Evolutionary conservation across 176 grass and related monocot species (phyloP).

Genomic region (Microstegium vimineum): DNA sequence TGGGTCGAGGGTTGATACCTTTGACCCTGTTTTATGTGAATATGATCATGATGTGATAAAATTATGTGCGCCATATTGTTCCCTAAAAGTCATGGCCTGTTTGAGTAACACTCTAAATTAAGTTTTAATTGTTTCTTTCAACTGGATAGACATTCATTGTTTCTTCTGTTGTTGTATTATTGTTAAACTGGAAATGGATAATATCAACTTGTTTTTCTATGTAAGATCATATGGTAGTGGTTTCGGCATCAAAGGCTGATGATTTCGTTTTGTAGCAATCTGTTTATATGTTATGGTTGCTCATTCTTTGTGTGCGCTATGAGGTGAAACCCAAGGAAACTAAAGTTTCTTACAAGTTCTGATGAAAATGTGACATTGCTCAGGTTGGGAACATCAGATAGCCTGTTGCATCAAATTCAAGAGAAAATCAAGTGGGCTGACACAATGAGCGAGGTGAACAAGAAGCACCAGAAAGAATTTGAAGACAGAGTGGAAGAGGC

Average conservation of each 20-base stretch:
- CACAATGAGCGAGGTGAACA: constrained; percentile 76
- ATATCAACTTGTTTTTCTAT: background rate
- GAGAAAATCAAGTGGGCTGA: constrained; percentile 99
- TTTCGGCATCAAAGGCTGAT: background rate
- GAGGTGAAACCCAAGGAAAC: background rate
- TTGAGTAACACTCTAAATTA: background rate
- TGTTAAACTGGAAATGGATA: background rate
- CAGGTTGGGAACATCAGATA: constrained; percentile 92
- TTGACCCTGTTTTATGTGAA: background rate
- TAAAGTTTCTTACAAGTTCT: constrained; percentile 6
- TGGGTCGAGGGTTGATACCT: background rate
- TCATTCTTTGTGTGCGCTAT: background rate
- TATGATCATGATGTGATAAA: background rate
- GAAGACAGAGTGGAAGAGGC: constrained; percentile 95
- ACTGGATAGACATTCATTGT: background rate
- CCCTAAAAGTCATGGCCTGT: background rate
- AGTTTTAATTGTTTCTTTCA: background rate
- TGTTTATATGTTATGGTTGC: background rate
- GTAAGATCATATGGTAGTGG: background rate
- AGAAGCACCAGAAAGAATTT: constrained; percentile 89
- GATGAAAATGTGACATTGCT: constrained; percentile 1
- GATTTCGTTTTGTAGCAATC: background rate
- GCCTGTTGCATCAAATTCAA: constrained; percentile 84
- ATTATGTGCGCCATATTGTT: background rate
- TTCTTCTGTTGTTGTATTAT: background rate